Conservation (phyloP, 495 filamentous ascomycete genomes). For the Podospora didyma region DNA sequence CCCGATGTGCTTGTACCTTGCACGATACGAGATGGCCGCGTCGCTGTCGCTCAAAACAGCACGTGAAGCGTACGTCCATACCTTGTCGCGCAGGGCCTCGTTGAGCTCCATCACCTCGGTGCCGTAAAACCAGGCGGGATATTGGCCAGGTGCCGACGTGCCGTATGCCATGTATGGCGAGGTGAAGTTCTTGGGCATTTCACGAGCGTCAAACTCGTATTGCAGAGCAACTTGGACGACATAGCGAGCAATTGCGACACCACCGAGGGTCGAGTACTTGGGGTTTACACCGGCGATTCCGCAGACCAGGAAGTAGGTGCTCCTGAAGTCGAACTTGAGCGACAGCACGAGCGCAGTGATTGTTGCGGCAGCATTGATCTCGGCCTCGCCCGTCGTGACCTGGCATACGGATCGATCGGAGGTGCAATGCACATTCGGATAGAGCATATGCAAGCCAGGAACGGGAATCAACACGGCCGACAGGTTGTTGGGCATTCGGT, state of each 20-base stretch:
- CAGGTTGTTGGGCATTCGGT: conserved; percentile 54
- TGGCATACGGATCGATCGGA: conserved; percentile 57
- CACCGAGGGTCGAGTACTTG: conserved; percentile 55
- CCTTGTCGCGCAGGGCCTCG: conserved; percentile 52
- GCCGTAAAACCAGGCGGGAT: conserved; percentile 63
- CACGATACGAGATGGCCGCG: conserved; percentile 53
- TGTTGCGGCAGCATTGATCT: conserved; percentile 72
- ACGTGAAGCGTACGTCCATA: conserved; percentile 50
- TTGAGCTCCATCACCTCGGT: conserved; percentile 78
- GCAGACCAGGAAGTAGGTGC: conserved; percentile 67
- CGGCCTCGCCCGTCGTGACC: conserved; percentile 51
- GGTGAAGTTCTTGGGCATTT: conserved; percentile 60
- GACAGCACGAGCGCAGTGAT: conserved; percentile 57
- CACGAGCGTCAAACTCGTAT: conserved; percentile 69
- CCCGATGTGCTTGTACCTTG: conserved; percentile 45
- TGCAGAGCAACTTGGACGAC: conserved; percentile 70
- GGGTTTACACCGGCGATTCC: conserved; percentile 74
- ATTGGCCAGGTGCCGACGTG: conserved; percentile 48
- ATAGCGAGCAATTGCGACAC: conserved; percentile 63
- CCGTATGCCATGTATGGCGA: conserved; percentile 68
- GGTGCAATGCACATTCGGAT: conserved; percentile 61
- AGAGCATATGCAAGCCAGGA: conserved; percentile 62
- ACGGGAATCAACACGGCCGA: conserved; percentile 62
- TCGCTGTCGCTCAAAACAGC: conserved; percentile 55
- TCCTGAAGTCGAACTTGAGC: conserved; percentile 57